Base-by-base conservation (phyloP, 768 basidiomycete species). In the Tricholoma terreum region DNA sequence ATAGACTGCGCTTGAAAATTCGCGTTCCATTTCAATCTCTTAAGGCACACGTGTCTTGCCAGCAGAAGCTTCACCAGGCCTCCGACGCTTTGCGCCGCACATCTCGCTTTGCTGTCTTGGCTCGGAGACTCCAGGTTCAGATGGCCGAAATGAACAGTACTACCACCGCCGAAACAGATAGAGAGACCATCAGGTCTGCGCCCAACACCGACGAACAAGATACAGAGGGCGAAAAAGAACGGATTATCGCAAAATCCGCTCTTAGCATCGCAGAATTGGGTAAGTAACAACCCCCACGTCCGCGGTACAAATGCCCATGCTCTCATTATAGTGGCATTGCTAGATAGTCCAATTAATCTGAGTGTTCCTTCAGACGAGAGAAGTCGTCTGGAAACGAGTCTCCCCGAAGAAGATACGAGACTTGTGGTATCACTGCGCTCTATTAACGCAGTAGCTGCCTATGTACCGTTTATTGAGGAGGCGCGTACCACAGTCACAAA, bases 231-330 rank as follows among this genome's bases (percentile, higher is more conserved):
- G 90, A 92, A 62, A 87, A 86, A 69, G 95, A 97, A 66, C 80
- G 96, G 8, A 84, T 84, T 14, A 86, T 98, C 64, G 89, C 94
- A 2, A 95, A 95, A 71, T 95, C 96, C 2, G 96, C 95, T n/a
- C 75, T 98, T 64, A 94, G 86, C 36, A 86, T 98, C 8, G 92
- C 95, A 0, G 96, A 99, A 70, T 77, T 98, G 42, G 80, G 94
- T 92, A 59, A 63, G 87, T 75, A 14, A 6, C 9, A 17, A 7
- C 8, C 4, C n/a, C 46, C 19, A 17, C n/a, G 15, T n/a, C 27
- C 30, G 4, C 27, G 7, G 17, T 9, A n/a, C 30, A 49, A 49
- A n/a, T 12, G 27, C n/a, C 14, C 11, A 62, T 53, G 67, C 36
- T 43, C 38, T 31, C 12, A 17, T 27, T 55, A 17, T 49, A 87